phyloP scores from a whole-genome alignment of 2,329 filamentous ascomycete species.

The Fusarium lateritium region DNA sequence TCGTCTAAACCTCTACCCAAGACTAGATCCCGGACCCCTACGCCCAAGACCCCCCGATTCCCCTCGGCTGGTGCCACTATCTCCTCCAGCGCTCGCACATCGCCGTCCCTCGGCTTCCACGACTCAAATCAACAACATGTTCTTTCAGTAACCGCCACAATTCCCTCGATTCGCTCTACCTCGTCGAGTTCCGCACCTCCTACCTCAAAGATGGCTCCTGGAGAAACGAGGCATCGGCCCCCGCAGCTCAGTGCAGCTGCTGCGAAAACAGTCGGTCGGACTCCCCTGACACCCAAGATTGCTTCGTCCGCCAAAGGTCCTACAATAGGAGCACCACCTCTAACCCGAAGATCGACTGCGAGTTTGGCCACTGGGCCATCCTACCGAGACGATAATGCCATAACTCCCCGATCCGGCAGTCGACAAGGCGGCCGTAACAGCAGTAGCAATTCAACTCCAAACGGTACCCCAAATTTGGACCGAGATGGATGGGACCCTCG shows the following conservation, averaged over 20 bases:
- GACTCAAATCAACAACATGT: conserved; percentile 49
- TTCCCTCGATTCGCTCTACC: conserved; percentile 48
- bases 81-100: conserved; percentile 37
- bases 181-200: conserved; percentile 46
- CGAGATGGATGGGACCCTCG: conserved; percentile 61
- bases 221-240: conserved; percentile 73
- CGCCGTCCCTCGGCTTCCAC: conserved; percentile 44
- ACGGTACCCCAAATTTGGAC: conserved; percentile 68
- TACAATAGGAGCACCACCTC: conserved; percentile 58
- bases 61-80: conserved; percentile 43
- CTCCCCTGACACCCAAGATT: conserved; percentile 70
- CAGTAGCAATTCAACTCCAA: conserved; percentile 77
- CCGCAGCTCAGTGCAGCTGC: conserved; percentile 77
- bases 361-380: conserved; percentile 17
- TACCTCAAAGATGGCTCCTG: conserved; percentile 59
- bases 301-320: conserved; percentile 59
- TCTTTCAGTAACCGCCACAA: conserved; percentile 51
- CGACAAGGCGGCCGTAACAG: conserved; percentile 79
- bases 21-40: conserved; percentile 31
- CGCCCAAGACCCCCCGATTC: conserved; percentile 31
- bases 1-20: conserved; percentile 41
- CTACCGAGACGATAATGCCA: conserved; percentile 48
- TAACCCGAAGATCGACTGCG: conserved; percentile 55
- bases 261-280: conserved; percentile 65
- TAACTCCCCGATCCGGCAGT: conserved; percentile 84